Percentiles rank a stretch among this genome's conserved stretches.
Conservation (phyloP, 768 basidiomycete species). For the Suillus weaverae region DNA sequence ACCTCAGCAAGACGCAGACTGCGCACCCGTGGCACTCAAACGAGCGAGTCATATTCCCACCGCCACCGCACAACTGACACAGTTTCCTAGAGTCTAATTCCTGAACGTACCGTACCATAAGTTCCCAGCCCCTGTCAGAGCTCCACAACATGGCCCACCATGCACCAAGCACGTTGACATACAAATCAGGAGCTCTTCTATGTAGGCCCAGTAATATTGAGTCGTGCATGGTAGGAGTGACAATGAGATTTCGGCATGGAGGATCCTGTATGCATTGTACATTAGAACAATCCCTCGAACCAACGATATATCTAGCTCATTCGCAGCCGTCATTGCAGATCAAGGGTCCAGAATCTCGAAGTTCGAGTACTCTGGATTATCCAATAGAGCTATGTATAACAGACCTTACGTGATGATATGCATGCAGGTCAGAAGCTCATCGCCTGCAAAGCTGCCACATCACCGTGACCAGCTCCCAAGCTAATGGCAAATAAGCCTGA, state of each 20-base stretch:
- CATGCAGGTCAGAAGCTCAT: neutral
- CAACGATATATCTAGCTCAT: neutral
- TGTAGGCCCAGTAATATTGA: neutral
- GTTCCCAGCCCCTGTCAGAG: conserved; percentile 5
- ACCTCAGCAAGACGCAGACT: neutral
- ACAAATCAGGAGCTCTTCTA: neutral
- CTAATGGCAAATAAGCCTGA: neutral
- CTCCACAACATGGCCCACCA: conserved; percentile 1
- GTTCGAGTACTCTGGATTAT: neutral
- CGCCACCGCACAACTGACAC: neutral
- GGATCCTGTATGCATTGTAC: neutral
- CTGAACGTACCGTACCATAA: neutral
- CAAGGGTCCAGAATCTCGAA: neutral
- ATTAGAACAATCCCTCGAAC: neutral
- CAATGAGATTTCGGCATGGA: neutral
- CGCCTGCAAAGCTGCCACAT: neutral
- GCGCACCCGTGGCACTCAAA: neutral
- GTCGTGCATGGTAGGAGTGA: neutral
- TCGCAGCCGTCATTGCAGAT: neutral
- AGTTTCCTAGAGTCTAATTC: neutral
- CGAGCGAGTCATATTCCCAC: conserved; percentile 1
- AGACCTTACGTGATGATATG: neutral
- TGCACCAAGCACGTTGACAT: neutral
- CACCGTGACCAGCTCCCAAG: neutral
- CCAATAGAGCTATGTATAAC: neutral